A percentile compares a stretch with the other conserved stretches of the same genome.
Conservation (phyloP, 805 yeast species). For the Yarrowia divulgata region DNA sequence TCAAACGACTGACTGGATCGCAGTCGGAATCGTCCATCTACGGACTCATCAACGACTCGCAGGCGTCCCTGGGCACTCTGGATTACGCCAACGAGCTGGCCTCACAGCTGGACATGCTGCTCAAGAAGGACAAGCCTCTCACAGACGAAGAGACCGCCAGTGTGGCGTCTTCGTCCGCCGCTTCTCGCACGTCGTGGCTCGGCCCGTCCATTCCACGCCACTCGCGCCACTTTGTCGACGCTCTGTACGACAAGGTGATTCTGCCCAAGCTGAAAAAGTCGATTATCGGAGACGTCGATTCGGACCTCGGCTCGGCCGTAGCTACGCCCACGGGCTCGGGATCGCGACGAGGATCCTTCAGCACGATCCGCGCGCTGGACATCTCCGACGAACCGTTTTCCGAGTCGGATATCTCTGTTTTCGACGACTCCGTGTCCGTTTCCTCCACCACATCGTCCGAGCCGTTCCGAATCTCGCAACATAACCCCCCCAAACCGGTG, state of each 20-base stretch:
- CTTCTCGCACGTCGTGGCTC: slow-evolving; percentile 13
- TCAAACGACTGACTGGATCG: slow-evolving; percentile 13
- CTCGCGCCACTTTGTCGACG: slow-evolving; percentile 37
- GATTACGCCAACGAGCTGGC: slow-evolving; percentile 38
- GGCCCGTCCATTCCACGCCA: slow-evolving; percentile 30
- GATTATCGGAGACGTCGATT: slow-evolving; percentile 17
- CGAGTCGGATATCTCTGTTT: slow-evolving; percentile 32
- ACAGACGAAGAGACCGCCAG: not conserved
- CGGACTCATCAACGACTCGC: slow-evolving; percentile 26
- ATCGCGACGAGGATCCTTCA: slow-evolving; percentile 27
- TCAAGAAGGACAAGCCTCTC: slow-evolving; percentile 16
- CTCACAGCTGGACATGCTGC: slow-evolving; percentile 20
- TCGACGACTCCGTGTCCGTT: slow-evolving; percentile 11
- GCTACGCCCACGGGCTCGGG: slow-evolving; percentile 28
- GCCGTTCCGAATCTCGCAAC: slow-evolving; percentile 17
- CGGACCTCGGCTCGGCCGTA: slow-evolving; percentile 33
- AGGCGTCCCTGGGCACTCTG: slow-evolving; percentile 28
- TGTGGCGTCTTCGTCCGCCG: not conserved
- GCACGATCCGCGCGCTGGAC: slow-evolving; percentile 26
- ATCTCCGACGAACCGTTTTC: slow-evolving; percentile 38
- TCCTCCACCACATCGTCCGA: not conserved
- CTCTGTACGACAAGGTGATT: slow-evolving; percentile 28
- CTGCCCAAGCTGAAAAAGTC: slow-evolving; percentile 36
- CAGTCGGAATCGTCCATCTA: slow-evolving; percentile 30
- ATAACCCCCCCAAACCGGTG: slow-evolving; percentile 32